These are phyloP conservation scores for Myxozyma neotropica DNA, from an alignment of 805 yeast genomes.

Conservation along the genomic window DNA sequence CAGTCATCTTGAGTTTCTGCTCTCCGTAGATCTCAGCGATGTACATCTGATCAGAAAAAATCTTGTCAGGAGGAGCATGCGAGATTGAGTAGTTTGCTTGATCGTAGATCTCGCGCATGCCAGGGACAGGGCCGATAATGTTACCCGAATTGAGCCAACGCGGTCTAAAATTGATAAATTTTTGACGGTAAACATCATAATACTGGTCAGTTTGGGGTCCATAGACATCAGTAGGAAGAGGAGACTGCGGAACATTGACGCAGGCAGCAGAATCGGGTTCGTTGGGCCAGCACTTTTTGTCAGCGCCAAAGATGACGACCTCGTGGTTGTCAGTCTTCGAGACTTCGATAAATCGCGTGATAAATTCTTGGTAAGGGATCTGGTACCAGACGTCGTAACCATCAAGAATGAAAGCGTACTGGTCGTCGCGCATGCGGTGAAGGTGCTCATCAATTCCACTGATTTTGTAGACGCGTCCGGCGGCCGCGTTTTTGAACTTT, in stretches of 20 bases:
- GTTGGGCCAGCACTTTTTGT: conserved; percentile 35
- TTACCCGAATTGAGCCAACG: conserved; percentile 35
- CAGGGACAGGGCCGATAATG: conserved; percentile 33
- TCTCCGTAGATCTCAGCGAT: conserved; percentile 34
- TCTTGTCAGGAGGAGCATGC: conserved; percentile 21
- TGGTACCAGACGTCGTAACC: conserved; percentile 35
- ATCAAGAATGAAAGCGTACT: conserved; percentile 28
- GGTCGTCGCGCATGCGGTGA: conserved; percentile 10
- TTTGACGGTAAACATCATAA: conserved; percentile 10
- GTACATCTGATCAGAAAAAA: conserved; percentile 33
- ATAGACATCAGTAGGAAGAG: conserved; percentile 28
- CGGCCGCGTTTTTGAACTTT: conserved; percentile 8
- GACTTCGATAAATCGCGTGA: conserved; percentile 16
- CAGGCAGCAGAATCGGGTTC: conserved; percentile 30
- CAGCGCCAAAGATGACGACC: conserved; percentile 31
- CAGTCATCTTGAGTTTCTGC: conserved; percentile 26
- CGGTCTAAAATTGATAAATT: conserved; percentile 28
- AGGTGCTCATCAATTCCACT: conserved; percentile 24
- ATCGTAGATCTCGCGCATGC: conserved; percentile 28
- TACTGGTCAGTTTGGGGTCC: conserved; percentile 32
- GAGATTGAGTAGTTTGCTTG: conserved; percentile 31
- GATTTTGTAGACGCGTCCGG: conserved; percentile 30
- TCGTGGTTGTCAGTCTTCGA: conserved; percentile 1
- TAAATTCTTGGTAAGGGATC: conserved; percentile 22
- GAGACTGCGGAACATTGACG: conserved; percentile 27